phyloP scores from a whole-genome alignment of 371 early-diverging fungal species.

The Actinomucor elegans region DNA sequence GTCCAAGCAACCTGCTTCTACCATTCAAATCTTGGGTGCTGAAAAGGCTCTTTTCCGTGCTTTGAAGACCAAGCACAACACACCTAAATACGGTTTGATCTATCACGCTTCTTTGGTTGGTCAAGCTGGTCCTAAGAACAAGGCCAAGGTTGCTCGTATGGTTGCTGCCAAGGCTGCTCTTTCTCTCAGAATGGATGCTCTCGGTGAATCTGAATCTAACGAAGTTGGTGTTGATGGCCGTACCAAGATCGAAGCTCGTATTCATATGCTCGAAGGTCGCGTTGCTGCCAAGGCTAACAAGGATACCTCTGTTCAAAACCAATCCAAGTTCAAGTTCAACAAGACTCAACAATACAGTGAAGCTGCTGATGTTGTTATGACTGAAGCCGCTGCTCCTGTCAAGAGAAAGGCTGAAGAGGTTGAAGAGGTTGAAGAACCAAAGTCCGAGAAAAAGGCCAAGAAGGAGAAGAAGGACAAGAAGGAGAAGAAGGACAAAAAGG shows the following conservation, averaged over 20 bases:
- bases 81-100: conserved; percentile 97
- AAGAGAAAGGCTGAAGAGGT: conserved; percentile 55
- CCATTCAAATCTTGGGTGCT: conserved; percentile 97
- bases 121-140: conserved; percentile 81
- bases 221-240: conserved; percentile 87
- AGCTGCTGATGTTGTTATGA: conserved; percentile 38
- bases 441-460: conserved; percentile 50
- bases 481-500: conserved; percentile 55
- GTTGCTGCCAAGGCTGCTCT: conserved; percentile 93
- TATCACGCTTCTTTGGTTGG: conserved; percentile 91
- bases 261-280: conserved; percentile 83
- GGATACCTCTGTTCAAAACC: conserved; percentile 63
- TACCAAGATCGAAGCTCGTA: conserved; percentile 82
- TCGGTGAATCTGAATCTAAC: conserved; percentile 82
- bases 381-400: conserved; percentile 30
- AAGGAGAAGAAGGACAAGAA: conserved; percentile 62
- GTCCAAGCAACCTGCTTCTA: conserved; percentile 92
- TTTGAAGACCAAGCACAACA: conserved; percentile 91
- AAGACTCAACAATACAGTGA: conserved; percentile 43
- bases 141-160: conserved; percentile 93
- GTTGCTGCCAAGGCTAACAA: conserved; percentile 49
- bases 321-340: conserved; percentile 68
- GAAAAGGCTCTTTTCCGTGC: conserved; percentile 98
- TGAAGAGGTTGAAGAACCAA: conserved; percentile 45
- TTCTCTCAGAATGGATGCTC: conserved; percentile 93